Base-by-base conservation (phyloP, 148 eudicot genomes). In the Salicornia ramosissima region DNA sequence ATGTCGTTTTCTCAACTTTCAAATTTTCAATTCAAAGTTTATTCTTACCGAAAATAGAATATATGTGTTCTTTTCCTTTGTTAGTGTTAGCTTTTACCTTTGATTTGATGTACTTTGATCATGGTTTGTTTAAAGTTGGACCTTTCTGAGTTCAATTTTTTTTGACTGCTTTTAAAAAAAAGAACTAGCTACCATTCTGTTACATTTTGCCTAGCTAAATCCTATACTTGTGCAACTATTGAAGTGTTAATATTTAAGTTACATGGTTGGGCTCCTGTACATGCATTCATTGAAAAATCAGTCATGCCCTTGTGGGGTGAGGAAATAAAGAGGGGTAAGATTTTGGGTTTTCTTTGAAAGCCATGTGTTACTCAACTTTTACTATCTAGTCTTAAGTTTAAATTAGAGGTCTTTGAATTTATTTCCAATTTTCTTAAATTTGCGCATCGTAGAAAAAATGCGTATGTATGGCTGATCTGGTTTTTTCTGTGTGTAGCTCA, bases 181-280 rank as follows among this genome's bases (percentile, higher is more conserved):
- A n/a, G 12, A 24, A 16, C 31, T 47, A 10, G 5, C 15, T 19
- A 34, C 55, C 21, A 14, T 45, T 45, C 52, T 66, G n/a, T 14
- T 7, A 14, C 46, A 36, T 5, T 49, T 45, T 19, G 52, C 6
- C 40, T 42, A 11, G 36, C 15, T 26, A 1, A 34, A 28, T 64
- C 25, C 19, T 73, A 29, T 21, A 49, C 49, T 15, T 45, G 18
- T 43, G 51, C 33, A 10, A 56, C 51, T 31, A 21, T 47, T 69
- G 34, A 78, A 69, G 25, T 59, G 40, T 56, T 46, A 18, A 21
- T n/a, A 13, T 40, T n/a, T 22, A 42, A 65, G 46, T 76, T 81
- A 57, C 82, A 95, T 97, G 96, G 91, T 80, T 95, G 96, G 96
- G 81, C 58, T 70, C 81, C 85, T 72, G 71, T 91, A 64, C 77